phyloP scores from a whole-genome alignment of 306 rosid species.

The Clitoria ternatea region DNA sequence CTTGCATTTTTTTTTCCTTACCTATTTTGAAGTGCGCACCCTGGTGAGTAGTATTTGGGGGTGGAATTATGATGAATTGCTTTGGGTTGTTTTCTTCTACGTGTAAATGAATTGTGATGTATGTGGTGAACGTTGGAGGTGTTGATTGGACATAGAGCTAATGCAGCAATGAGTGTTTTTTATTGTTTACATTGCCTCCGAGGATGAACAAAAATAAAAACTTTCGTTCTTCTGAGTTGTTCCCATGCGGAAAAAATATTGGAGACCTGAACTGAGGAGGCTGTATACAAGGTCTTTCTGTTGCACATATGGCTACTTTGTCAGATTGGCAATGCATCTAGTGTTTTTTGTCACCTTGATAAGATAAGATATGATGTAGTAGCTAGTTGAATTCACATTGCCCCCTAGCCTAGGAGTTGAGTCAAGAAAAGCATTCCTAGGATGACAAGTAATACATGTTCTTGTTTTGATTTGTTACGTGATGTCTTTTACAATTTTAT shows the following conservation, averaged over 20 bases:
- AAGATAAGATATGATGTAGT: background rate
- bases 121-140: background rate
- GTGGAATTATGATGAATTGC: background rate
- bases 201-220: slow-evolving; percentile 40
- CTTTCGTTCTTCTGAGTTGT: slow-evolving; percentile 61
- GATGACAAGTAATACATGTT: background rate
- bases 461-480: background rate
- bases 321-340: background rate
- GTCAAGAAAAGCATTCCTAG: background rate
- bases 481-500: background rate
- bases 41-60: background rate
- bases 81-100: background rate
- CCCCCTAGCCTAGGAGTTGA: background rate
- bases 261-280: slow-evolving; percentile 98
- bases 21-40: too few species aligned
- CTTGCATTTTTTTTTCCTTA: background rate
- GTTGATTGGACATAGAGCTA: background rate
- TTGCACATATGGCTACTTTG: background rate
- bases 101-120: background rate
- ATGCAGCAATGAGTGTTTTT: background rate
- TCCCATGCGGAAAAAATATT: slow-evolving; percentile 49
- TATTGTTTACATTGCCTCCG: slow-evolving; percentile 24
- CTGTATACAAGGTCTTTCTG: background rate
- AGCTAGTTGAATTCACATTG: background rate
- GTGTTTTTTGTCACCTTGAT: background rate